Evolutionary conservation across 163 green algal species (phyloP), one percentile per base, ranked within the genome.

Genomic region (Chloromonas sp.): DNA sequence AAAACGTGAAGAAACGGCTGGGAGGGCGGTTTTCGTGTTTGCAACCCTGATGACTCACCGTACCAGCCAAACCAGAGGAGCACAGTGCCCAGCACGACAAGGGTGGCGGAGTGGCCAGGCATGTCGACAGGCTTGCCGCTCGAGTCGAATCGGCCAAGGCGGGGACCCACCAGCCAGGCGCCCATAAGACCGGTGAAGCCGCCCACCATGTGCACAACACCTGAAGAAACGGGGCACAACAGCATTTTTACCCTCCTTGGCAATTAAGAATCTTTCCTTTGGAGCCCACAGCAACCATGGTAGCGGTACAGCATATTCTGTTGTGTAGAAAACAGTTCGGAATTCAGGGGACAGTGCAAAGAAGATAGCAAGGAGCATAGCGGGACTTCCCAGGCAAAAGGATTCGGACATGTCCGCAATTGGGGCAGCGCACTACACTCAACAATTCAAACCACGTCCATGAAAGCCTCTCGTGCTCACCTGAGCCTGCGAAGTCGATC

Each of bases 51-150:
- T 15, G 5, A 74, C 66, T 74, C 57, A 81, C 36, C 80, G 58
- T 70, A 90, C 94, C 96, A 98, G 79, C 96, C 96, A 86, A 98
- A 97, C 96, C 95, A 98, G 81, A 98, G 92, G 70, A 98, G 94
- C 85, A 96, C 94, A 71, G 95, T 98, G 60, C 96, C 95, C 15
- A 98, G 91, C 84, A 96, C 92, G 14, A 96, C 92, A 2, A 98
- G 93, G 2, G 91, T 93, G 13, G 94, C 89, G 0, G 90, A 94
- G 89, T 97, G 94, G 58, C 93, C 93, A 70, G 92, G 93, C 89
- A 97, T 96, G 81, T 96, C 91, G 3, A 96, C 88, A 15, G 88
- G 89, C 77, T 95, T 92, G 71, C 94, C 94, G 79, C 93, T 90
- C 82, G 87, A 89, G 86, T 96, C 91, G 76, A 97, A 98, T n/a